These are phyloP conservation scores for Isoetes engelmannii DNA, from an alignment of 83 land plant genomes.

Conservation along the genomic window DNA sequence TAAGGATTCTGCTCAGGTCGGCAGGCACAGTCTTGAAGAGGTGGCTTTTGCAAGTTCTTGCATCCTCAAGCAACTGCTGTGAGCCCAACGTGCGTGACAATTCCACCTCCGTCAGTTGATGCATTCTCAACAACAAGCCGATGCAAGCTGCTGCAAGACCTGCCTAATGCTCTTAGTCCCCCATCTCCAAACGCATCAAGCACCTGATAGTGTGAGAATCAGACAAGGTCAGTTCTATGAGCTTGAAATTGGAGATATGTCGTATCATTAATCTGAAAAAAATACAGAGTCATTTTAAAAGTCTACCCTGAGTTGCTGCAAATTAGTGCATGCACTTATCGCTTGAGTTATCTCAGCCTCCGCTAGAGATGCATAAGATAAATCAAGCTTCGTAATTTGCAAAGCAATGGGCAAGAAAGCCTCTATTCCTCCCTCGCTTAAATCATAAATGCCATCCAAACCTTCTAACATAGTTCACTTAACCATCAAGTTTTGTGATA, in stretches of 20 bases:
- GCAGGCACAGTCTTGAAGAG: no score
- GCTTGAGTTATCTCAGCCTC: slow-evolving; percentile 16
- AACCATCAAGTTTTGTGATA: slow-evolving; percentile 6
- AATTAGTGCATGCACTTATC: slow-evolving; percentile 15
- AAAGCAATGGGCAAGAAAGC: slow-evolving; percentile 17
- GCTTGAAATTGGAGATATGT: background rate
- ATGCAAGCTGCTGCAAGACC: slow-evolving; percentile 10
- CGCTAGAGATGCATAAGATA: slow-evolving; percentile 16
- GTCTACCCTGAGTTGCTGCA: slow-evolving; percentile 24
- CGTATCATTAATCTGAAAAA: background rate
- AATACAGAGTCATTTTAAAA: background rate
- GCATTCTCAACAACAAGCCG: slow-evolving; percentile 23
- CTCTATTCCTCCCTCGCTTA: slow-evolving; percentile 15
- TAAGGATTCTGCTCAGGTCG: no score
- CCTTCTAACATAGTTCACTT: slow-evolving; percentile 9
- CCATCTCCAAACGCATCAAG: slow-evolving; percentile 19
- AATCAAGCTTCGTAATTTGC: slow-evolving; percentile 18
- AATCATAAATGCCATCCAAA: slow-evolving; percentile 14
- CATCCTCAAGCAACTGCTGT: slow-evolving; percentile 25
- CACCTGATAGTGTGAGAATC: slow-evolving; percentile 9
- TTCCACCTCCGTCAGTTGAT: slow-evolving; percentile 9
- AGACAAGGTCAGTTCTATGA: background rate
- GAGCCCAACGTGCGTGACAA: slow-evolving; percentile 20
- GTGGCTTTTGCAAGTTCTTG: slow-evolving; percentile 13
- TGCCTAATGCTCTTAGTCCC: slow-evolving; percentile 19